A percentile compares a stretch with the other conserved stretches of the same genome.
These are phyloP conservation scores for Naganishia randhawae DNA, from an alignment of 768 basidiomycete genomes.

Conservation along the genomic window DNA sequence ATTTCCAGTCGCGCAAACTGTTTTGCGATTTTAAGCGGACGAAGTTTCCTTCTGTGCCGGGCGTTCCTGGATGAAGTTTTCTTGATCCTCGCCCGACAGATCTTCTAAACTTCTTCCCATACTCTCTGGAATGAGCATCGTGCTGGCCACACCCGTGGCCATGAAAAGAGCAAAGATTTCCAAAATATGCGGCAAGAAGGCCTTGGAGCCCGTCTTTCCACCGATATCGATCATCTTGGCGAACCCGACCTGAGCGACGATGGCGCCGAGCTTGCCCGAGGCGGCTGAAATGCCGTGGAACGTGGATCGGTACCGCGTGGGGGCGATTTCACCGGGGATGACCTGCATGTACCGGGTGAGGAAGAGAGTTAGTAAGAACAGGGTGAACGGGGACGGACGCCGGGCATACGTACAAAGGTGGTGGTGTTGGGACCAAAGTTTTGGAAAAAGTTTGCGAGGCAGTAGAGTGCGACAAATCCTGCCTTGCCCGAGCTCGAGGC, in stretches of 20 bases:
- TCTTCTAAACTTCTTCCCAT: constrained; percentile 46
- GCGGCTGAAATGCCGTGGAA: constrained; percentile 51
- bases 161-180: constrained; percentile 51
- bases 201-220: constrained; percentile 36
- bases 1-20: background rate
- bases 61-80: constrained; percentile 27
- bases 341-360: constrained; percentile 35
- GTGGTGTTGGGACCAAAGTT: constrained; percentile 50
- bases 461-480: constrained; percentile 49
- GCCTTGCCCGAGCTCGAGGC: constrained; percentile 42
- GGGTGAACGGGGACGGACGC: background rate
- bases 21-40: background rate
- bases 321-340: constrained; percentile 52
- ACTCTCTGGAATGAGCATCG: constrained; percentile 50
- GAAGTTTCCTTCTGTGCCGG: background rate
- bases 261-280: constrained; percentile 52
- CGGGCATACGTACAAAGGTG: constrained; percentile 38
- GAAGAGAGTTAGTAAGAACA: background rate
- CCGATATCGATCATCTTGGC: constrained; percentile 49
- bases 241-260: constrained; percentile 52
- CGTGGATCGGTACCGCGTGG: constrained; percentile 51
- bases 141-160: constrained; percentile 47
- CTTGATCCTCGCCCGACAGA: constrained; percentile 40
- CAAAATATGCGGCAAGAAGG: constrained; percentile 47
- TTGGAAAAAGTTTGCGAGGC: constrained; percentile 52